Percentiles rank a stretch among this genome's conserved stretches.
Evolutionary conservation across 345 rosid species (phyloP).

Genomic region (Eucalyptus erythrocorys): DNA sequence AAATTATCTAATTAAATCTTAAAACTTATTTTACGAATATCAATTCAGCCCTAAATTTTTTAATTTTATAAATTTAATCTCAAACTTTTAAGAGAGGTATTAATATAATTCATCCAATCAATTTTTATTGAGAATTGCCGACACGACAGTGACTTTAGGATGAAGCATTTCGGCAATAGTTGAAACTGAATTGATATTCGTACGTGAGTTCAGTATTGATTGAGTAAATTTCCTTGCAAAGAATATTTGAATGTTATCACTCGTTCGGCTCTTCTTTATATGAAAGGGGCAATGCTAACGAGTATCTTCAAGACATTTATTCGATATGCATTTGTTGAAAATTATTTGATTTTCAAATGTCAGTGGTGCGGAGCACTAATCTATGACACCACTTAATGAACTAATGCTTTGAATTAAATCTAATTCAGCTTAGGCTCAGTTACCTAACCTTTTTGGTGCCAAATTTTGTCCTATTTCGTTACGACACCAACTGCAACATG

Average conservation of each 20-base stretch:
- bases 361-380: background rate
- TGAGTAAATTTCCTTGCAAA: background rate
- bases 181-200: background rate
- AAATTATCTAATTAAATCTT: rapidly evolving
- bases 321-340: background rate
- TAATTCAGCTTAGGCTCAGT: background rate
- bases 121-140: rapidly evolving
- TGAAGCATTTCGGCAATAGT: background rate
- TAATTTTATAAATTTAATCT: background rate
- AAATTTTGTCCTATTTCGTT: background rate
- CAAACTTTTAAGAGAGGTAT: background rate
- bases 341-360: background rate
- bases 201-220: background rate
- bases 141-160: background rate
- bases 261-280: background rate
- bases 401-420: background rate
- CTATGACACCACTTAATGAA: background rate
- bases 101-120: rapidly evolving
- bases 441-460: background rate
- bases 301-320: background rate
- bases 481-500: background rate
- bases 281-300: background rate
- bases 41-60: rapidly evolving
- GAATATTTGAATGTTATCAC: background rate
- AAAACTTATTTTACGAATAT: background rate